A percentile compares a stretch with the other conserved stretches of the same genome.
Conservation (phyloP, 2,329 filamentous ascomycete genomes). For the Colletotrichum sp. region DNA sequence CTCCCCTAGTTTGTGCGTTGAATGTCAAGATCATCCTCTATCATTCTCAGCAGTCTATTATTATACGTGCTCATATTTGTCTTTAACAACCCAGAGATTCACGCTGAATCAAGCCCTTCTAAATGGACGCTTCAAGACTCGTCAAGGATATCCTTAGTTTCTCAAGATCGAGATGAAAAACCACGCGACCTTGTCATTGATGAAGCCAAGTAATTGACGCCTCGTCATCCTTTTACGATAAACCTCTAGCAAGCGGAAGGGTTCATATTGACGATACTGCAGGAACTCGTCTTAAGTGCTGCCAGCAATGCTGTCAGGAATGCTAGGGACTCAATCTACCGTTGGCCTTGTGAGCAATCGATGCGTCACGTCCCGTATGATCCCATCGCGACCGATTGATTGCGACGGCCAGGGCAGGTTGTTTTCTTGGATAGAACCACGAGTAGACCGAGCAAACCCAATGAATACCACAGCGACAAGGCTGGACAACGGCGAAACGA, state of each 20-base stretch:
- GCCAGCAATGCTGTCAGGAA: not conserved
- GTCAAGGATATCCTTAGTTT: not conserved
- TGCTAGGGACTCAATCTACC: not conserved
- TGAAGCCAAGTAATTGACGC: not conserved
- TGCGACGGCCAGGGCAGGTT: not conserved
- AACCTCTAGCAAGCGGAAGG: not conserved
- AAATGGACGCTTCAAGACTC: not conserved
- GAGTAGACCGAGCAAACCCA: not conserved
- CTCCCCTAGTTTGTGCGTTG: not conserved
- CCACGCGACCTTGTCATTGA: not conserved
- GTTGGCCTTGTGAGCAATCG: not conserved
- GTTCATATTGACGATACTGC: not conserved
- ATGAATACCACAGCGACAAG: not conserved
- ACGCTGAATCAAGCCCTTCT: not conserved
- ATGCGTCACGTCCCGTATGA: not conserved
- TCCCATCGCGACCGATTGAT: not conserved
- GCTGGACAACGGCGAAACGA: not conserved
- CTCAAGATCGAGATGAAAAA: not conserved
- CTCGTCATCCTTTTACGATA: not conserved
- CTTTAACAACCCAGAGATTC: no score
- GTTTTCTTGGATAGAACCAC: not conserved
- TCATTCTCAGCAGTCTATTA: not conserved
- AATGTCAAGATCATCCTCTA: not conserved
- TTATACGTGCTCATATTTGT: not conserved
- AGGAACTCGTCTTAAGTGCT: not conserved